Percentiles rank a stretch among this genome's conserved stretches.
These are phyloP conservation scores for Colletotrichum orchidophilum DNA, from an alignment of 2,329 filamentous ascomycete genomes.

Conservation along the genomic window DNA sequence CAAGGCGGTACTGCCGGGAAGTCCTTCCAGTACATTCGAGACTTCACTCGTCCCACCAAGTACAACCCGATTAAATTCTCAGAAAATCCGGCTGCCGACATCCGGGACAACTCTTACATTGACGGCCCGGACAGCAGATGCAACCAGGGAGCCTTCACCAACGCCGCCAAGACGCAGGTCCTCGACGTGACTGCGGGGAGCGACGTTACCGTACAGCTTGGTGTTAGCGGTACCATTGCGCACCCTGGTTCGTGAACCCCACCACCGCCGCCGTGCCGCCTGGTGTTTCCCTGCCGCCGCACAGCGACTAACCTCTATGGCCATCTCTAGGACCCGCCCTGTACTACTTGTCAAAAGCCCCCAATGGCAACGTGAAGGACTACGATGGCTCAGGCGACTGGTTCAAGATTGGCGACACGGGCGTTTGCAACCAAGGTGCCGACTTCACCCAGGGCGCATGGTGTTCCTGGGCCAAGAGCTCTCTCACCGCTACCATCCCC, in stretches of 20 bases:
- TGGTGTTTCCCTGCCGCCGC: background rate
- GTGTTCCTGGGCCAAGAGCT: slow-evolving; percentile 36
- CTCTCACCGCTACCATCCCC: slow-evolving; percentile 46
- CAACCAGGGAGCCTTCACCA: slow-evolving; percentile 41
- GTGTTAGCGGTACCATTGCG: slow-evolving; percentile 35
- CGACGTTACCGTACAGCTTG: slow-evolving; percentile 37
- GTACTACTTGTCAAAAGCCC: slow-evolving; percentile 41
- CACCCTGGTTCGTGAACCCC: slow-evolving; percentile 34
- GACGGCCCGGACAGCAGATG: slow-evolving; percentile 40
- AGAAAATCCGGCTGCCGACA: slow-evolving; percentile 37
- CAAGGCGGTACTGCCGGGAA: slow-evolving; percentile 35
- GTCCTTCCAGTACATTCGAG: slow-evolving; percentile 38
- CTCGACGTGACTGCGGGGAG: slow-evolving; percentile 38
- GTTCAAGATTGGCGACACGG: slow-evolving; percentile 39
- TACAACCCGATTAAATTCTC: slow-evolving; percentile 43
- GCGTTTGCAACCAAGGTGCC: slow-evolving; percentile 34
- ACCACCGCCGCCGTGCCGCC: no score
- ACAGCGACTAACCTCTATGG: background rate
- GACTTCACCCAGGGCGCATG: slow-evolving; percentile 38
- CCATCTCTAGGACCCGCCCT: slow-evolving; percentile 34
- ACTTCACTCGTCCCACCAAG: slow-evolving; percentile 38
- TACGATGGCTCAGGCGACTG: slow-evolving; percentile 42
- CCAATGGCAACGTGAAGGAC: slow-evolving; percentile 37
- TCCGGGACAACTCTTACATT: slow-evolving; percentile 36
- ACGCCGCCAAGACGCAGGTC: slow-evolving; percentile 36